Conservation (phyloP, 1,284 basidiomycete genomes). For the Leccinum pachyderme region DNA sequence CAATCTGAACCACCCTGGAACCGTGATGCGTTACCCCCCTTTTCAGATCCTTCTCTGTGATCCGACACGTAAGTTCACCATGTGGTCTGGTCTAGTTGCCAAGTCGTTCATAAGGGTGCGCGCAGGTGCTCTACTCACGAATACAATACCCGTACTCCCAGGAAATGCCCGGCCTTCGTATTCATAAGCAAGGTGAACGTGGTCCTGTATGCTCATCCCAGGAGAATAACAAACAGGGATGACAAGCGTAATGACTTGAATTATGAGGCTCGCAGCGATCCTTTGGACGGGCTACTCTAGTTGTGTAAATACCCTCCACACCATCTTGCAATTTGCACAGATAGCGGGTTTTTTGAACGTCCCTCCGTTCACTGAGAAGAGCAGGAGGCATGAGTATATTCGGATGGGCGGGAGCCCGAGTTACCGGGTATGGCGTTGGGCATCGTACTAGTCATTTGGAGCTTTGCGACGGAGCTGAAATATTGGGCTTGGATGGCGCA, state of each 20-base stretch:
- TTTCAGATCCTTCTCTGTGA: neutral
- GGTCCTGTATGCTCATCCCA: neutral
- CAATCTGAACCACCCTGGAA: neutral
- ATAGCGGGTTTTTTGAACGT: no score
- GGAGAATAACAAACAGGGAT: neutral
- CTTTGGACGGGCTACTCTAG: neutral
- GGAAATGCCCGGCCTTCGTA: neutral
- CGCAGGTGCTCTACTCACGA: neutral
- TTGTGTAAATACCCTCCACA: neutral
- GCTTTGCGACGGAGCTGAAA: no score
- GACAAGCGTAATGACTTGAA: neutral
- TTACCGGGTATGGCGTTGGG: no score
- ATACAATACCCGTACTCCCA: neutral
- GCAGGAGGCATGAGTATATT: no score
- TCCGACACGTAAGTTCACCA: neutral
- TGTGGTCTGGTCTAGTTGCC: neutral
- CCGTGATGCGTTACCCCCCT: neutral
- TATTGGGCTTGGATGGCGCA: no score
- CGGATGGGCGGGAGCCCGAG: no score
- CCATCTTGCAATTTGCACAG: neutral
- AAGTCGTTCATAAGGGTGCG: neutral
- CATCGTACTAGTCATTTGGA: no score
- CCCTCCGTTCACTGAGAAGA: no score
- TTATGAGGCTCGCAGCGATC: neutral
- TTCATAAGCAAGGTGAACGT: no score